Evolutionary conservation across 345 rosid genomes (phyloP).

Genomic region (Populus alba): DNA sequence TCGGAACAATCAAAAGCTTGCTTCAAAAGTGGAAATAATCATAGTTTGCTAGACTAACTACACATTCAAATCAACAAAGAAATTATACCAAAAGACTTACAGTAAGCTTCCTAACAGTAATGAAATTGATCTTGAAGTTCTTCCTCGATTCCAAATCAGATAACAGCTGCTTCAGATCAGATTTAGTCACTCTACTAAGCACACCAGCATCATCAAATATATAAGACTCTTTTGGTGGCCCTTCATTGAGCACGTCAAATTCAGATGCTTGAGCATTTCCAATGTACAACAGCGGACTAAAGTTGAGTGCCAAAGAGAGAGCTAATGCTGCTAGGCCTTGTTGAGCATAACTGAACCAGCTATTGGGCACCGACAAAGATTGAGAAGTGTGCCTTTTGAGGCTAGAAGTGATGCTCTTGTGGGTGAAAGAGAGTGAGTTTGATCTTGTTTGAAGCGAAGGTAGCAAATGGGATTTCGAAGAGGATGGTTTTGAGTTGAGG

Average conservation of each 20-base stretch:
- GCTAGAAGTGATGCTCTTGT: conserved; percentile 41
- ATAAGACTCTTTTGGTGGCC: conserved; percentile 81
- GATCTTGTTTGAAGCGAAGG: conserved; percentile 44
- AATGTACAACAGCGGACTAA: conserved; percentile 48
- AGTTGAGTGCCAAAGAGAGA: conserved; percentile 70
- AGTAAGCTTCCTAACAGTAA: conserved; percentile 91
- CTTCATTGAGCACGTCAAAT: conserved; percentile 77
- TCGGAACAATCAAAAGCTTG: not conserved
- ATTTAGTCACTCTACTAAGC: conserved; percentile 80
- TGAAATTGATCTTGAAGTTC: conserved; percentile 63
- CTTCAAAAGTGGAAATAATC: not conserved
- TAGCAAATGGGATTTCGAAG: conserved; percentile 30
- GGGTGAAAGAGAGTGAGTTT: conserved; percentile 32
- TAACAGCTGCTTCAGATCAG: conserved; percentile 75
- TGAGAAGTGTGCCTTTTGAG: conserved; percentile 37
- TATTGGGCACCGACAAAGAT: conserved; percentile 30
- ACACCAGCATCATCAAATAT: conserved; percentile 92
- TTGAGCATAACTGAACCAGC: conserved; percentile 61
- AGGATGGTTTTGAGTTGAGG: conserved; percentile 44
- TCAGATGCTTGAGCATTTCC: conserved; percentile 81
- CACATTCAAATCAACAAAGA: not conserved
- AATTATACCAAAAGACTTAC: conserved; percentile 38
- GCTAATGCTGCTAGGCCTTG: conserved; percentile 83
- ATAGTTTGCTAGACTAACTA: not conserved
- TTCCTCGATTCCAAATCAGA: conserved; percentile 93